Evolutionary conservation across 495 filamentous ascomycete species (phyloP).

Genomic region (Aspergillus sparsus): DNA sequence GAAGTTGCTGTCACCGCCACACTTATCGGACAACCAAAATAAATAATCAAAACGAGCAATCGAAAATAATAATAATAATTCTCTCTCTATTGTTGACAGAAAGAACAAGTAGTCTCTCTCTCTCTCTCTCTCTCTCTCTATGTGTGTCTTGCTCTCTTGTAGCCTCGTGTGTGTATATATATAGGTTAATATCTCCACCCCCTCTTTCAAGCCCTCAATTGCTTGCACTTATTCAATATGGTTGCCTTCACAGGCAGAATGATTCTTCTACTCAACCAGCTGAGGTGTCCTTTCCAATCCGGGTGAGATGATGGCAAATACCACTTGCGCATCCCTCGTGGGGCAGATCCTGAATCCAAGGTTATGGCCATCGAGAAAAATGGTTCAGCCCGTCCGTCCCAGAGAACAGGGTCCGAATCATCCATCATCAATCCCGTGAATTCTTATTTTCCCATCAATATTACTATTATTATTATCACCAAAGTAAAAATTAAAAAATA

Average conservation of each 20-base stretch:
- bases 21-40: conserved; percentile 1
- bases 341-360: conserved; percentile 28
- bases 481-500: no score
- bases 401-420: conserved; percentile 23
- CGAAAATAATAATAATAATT: conserved; percentile 4
- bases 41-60: neutral
- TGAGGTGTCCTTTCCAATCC: conserved; percentile 19
- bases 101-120: no score
- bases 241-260: conserved; percentile 29
- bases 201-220: neutral
- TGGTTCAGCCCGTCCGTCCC: conserved; percentile 23
- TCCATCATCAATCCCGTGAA: neutral
- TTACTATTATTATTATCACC: conserved; percentile 19
- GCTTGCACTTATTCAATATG: neutral
- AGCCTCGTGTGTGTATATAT: no score
- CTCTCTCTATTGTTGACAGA: neutral
- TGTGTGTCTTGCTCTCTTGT: no score
- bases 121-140: no score
- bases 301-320: conserved; percentile 23
- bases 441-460: conserved; percentile 7
- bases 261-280: conserved; percentile 14
- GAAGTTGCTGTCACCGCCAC: conserved; percentile 26
- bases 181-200: neutral
- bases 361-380: conserved; percentile 11
- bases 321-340: conserved; percentile 35